These are phyloP conservation scores for Malania oleifera DNA, from an alignment of 164 flowering plant genomes.

Conservation along the genomic window DNA sequence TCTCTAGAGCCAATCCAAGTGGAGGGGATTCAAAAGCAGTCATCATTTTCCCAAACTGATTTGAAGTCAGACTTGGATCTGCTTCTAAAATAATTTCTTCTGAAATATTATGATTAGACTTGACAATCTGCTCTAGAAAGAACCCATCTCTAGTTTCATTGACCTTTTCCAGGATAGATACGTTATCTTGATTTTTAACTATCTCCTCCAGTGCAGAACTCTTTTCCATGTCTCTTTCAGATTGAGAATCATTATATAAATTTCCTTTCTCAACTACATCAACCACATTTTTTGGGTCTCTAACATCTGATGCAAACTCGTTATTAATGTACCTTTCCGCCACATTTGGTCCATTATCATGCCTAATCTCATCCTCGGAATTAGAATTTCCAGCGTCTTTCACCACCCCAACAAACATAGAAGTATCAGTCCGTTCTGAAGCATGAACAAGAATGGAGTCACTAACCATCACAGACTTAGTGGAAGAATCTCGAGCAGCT, in stretches of 20 bases:
- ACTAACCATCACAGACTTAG: slow-evolving; percentile 21
- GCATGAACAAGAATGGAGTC: slow-evolving; percentile 21
- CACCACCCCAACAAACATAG: slow-evolving; percentile 11
- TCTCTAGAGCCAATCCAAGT: slow-evolving; percentile 6
- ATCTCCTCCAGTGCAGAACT: slow-evolving; percentile 12
- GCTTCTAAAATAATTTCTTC: slow-evolving; percentile 7
- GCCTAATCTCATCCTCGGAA: slow-evolving; percentile 10
- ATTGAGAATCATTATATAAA: slow-evolving; percentile 12
- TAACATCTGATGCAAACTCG: slow-evolving; percentile 14
- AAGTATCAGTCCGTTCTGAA: slow-evolving; percentile 14
- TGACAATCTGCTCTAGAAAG: slow-evolving; percentile 23
- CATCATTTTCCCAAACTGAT: slow-evolving; percentile 6
- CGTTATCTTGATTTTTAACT: slow-evolving; percentile 16
- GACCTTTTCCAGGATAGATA: slow-evolving; percentile 11
- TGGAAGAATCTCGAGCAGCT: slow-evolving; percentile 10
- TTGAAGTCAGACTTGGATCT: slow-evolving; percentile 6
- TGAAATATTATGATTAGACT: slow-evolving; percentile 18
- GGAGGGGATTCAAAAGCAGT: slow-evolving; percentile 11
- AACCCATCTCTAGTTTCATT: slow-evolving; percentile 10
- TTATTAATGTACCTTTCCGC: slow-evolving; percentile 11
- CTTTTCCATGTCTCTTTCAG: slow-evolving; percentile 13
- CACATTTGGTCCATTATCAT: slow-evolving; percentile 5
- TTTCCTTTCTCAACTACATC: slow-evolving; percentile 25
- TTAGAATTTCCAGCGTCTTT: slow-evolving; percentile 6
- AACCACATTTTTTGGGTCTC: slow-evolving; percentile 4